Evolutionary conservation across 192 early-diverging fungal genomes (phyloP).

Genomic region (Gorgonomyces haynaldii): DNA sequence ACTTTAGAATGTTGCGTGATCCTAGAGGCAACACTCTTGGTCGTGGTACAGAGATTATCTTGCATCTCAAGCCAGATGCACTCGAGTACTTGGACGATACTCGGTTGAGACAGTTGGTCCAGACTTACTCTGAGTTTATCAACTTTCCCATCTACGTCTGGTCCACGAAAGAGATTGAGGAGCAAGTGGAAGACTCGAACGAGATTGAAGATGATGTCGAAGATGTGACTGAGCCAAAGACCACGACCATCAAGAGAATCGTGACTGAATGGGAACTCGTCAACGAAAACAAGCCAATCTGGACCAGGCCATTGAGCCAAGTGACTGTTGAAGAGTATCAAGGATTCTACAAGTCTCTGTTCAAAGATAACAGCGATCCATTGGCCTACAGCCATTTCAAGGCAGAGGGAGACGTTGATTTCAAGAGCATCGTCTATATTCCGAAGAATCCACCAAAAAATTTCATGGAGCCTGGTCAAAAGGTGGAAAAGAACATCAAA

Average conservation of each 20-base stretch:
- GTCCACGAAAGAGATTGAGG: slow-evolving; percentile 42
- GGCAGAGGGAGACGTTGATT: slow-evolving; percentile 88
- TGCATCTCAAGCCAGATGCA: slow-evolving; percentile 84
- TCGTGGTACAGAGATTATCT: slow-evolving; percentile 87
- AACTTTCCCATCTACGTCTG: slow-evolving; percentile 94
- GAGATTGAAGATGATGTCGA: slow-evolving; percentile 41
- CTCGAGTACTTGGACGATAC: slow-evolving; percentile 64
- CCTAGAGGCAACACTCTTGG: slow-evolving; percentile 80
- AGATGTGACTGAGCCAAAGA: slow-evolving; percentile 37
- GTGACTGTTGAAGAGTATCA: slow-evolving; percentile 75
- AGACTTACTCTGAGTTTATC: slow-evolving; percentile 89
- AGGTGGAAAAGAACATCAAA: slow-evolving; percentile 56
- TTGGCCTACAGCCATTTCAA: slow-evolving; percentile 79
- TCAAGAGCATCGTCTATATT: slow-evolving; percentile 77
- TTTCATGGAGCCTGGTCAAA: slow-evolving; percentile 22
- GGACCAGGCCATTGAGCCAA: slow-evolving; percentile 71
- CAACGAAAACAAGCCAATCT: slow-evolving; percentile 88
- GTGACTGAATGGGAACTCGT: slow-evolving; percentile 63
- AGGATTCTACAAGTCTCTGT: slow-evolving; percentile 76
- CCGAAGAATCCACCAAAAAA: slow-evolving; percentile 47
- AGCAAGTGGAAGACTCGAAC: slow-evolving; percentile 30
- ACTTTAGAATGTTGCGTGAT: slow-evolving; percentile 83
- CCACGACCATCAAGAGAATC: slow-evolving; percentile 42
- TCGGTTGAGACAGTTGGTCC: slow-evolving; percentile 56
- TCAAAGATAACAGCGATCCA: slow-evolving; percentile 61